Base-by-base conservation (phyloP, 2,329 filamentous ascomycete genomes). In the Fusarium denticulatum region DNA sequence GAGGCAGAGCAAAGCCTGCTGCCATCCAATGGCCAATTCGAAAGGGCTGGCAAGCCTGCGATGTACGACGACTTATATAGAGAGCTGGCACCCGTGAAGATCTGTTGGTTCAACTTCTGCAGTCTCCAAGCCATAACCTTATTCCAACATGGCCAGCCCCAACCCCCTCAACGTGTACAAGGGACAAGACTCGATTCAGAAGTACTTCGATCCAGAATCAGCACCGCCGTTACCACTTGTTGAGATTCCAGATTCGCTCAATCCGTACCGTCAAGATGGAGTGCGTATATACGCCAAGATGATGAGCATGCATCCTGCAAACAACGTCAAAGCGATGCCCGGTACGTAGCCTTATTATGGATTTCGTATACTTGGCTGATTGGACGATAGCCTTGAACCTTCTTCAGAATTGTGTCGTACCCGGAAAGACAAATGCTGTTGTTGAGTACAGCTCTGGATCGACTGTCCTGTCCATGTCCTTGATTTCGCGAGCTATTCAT, bases 201-300 rank as follows among this genome's bases (percentile, higher is more conserved):
- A 89, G 26, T 92, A 90, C 78, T 91, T 89, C 72, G 82, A 91
- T 69, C 89, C 90, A 0, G 88, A 91, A 60, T 82, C 79, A 2
- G 83, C 86, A 30, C 89, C 90, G 6, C 88, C 88, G 1, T 76
- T 91, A 14, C 90, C 90, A 2, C 83, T 92, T 4, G 88, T 92
- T 10, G 90, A 92, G 80, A 80, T 92, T 7, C 89, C 89, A 0
- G 82, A 84, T 22, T 81, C 80, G 16, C 81, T 92, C 39, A 92
- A 92, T 66, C 89, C 89, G 6, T 88, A 86, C 69, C 83, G 85
- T 26, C 71, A 84, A 32, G 85, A 91, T 86, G 88, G 88, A 8
- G 87, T 92, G 9, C 85, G 88, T 16, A 90, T 92, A 59, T 91
- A 90, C 71, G 89, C 90, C 42, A 91, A 92, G 81, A 89, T 92